Evolutionary conservation across 371 early-diverging fungal genomes (phyloP).

Genomic region (Funneliformis caledonium): DNA sequence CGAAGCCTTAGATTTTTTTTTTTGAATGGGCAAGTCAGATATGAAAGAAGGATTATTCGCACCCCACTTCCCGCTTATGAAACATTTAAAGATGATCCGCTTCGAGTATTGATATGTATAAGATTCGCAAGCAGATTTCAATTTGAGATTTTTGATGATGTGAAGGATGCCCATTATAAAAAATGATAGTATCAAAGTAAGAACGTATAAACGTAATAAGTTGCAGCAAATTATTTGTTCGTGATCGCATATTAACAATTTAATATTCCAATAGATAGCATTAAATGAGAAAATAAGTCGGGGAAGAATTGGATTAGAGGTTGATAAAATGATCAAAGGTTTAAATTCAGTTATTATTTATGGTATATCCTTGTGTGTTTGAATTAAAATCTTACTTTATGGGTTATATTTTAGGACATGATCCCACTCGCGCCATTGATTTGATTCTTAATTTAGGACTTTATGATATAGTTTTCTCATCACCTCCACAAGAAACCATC

Average conservation of each 20-base stretch:
- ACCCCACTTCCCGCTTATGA: slow-evolving; percentile 94
- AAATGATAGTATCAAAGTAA: slow-evolving; percentile 60
- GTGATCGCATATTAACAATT: background rate
- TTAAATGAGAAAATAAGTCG: slow-evolving; percentile 89
- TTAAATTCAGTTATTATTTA: background rate
- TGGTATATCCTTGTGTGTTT: too few relatives aligned
- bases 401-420: slow-evolving; percentile 37
- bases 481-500: slow-evolving; percentile 48
- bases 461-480: slow-evolving; percentile 61
- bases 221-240: background rate
- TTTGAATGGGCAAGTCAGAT: slow-evolving; percentile 73
- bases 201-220: background rate
- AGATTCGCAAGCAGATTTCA: slow-evolving; percentile 94
- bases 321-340: slow-evolving; percentile 94
- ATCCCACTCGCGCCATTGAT: slow-evolving; percentile 58
- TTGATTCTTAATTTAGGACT: slow-evolving; percentile 56
- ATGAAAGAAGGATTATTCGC: slow-evolving; percentile 73
- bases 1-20: background rate
- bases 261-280: slow-evolving; percentile 50
- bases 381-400: background rate
- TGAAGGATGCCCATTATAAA: slow-evolving; percentile 64
- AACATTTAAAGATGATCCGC: slow-evolving; percentile 98
- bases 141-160: slow-evolving; percentile 78
- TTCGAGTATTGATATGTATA: slow-evolving; percentile 95
- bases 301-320: slow-evolving; percentile 94